A percentile compares a stretch with the other conserved stretches of the same genome.
phyloP scores from a whole-genome alignment of 164 flowering plant species.

The Platanus orientalis region DNA sequence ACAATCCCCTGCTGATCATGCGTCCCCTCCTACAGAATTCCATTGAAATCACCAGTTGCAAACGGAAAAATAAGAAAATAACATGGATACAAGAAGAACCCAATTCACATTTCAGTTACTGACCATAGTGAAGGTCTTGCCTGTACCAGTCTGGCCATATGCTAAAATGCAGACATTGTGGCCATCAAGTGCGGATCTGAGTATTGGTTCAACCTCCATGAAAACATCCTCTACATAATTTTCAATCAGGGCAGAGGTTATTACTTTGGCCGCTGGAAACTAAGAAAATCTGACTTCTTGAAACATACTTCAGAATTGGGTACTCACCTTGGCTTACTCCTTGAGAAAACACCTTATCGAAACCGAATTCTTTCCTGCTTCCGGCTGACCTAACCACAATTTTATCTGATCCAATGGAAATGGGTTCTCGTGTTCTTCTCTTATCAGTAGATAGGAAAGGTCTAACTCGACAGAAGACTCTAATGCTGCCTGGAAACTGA shows the following conservation, averaged over 20 bases:
- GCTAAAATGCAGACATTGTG: constrained; percentile 76
- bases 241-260: constrained; percentile 13
- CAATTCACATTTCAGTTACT: constrained; percentile 16
- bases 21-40: constrained; percentile 58
- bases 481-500: constrained; percentile 53
- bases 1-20: constrained; percentile 57
- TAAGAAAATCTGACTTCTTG: neutral
- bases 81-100: neutral
- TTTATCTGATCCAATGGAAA: constrained; percentile 44
- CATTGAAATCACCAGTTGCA: neutral
- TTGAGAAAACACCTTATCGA: constrained; percentile 66
- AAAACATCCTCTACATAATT: constrained; percentile 59
- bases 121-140: constrained; percentile 93
- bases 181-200: constrained; percentile 86
- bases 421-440: constrained; percentile 37
- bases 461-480: constrained; percentile 76
- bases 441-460: constrained; percentile 40
- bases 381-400: constrained; percentile 45
- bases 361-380: constrained; percentile 48
- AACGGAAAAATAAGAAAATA: neutral
- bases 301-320: constrained; percentile 1
- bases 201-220: constrained; percentile 63
- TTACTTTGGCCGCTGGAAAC: constrained; percentile 16
- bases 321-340: constrained; percentile 59
- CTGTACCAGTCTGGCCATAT: constrained; percentile 92